These are phyloP conservation scores for Botrytis galanthina DNA, from an alignment of 2,329 filamentous ascomycete genomes.

Conservation along the genomic window DNA sequence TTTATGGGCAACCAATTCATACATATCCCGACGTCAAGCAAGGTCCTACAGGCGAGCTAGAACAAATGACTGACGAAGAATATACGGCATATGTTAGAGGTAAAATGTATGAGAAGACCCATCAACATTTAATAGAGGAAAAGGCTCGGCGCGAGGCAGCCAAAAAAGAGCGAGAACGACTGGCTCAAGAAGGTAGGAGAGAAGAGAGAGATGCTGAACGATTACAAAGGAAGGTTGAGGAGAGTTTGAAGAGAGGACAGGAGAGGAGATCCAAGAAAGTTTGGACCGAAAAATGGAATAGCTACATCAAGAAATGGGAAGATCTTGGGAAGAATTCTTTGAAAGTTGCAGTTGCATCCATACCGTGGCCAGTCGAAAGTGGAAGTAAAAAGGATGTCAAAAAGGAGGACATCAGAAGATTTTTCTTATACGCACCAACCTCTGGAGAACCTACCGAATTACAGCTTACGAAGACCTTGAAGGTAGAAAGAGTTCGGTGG, in stretches of 20 bases:
- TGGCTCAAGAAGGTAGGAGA: constrained; percentile 42
- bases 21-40: constrained; percentile 58
- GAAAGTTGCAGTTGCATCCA: constrained; percentile 46
- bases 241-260: constrained; percentile 64
- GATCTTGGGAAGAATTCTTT: constrained; percentile 44
- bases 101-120: constrained; percentile 94
- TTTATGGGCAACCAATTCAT: constrained; percentile 96
- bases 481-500: constrained; percentile 87
- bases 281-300: constrained; percentile 61
- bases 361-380: constrained; percentile 65
- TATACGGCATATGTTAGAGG: constrained; percentile 82
- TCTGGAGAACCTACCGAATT: constrained; percentile 34
- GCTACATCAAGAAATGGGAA: constrained; percentile 65
- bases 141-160: constrained; percentile 59
- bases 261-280: constrained; percentile 51
- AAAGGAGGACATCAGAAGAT: constrained; percentile 56
- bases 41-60: constrained; percentile 56
- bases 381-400: constrained; percentile 55
- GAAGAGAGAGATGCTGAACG: constrained; percentile 41
- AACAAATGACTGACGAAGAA: constrained; percentile 89
- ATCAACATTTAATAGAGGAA: constrained; percentile 79
- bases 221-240: constrained; percentile 65
- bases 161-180: constrained; percentile 48
- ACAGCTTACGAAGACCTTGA: constrained; percentile 56
- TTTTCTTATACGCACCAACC: constrained; percentile 54